A percentile compares a stretch with the other conserved stretches of the same genome.
These are phyloP conservation scores for Sclerospora graminicola DNA, from an alignment of 352 stramenopile species.

Conservation along the genomic window DNA sequence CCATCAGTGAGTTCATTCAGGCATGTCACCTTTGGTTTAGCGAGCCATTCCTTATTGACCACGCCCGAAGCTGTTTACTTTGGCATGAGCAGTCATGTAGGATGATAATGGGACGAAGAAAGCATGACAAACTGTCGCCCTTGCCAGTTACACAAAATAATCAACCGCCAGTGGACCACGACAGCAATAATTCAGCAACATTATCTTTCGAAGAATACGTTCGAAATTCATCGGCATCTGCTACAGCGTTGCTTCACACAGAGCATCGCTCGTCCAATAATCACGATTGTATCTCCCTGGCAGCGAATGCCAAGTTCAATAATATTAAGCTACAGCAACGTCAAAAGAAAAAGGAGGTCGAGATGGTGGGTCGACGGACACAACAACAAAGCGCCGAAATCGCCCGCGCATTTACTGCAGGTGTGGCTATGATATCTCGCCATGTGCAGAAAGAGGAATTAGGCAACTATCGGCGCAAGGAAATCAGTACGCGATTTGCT, in stretches of 20 bases:
- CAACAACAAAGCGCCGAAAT: constrained; percentile 36
- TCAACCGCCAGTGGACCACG: too few species aligned
- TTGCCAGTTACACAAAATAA: too few species aligned
- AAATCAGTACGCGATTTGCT: too few species aligned
- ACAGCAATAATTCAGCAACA: too few species aligned
- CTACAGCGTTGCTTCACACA: constrained; percentile 14
- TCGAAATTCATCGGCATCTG: too few species aligned
- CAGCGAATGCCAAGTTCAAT: constrained; percentile 25
- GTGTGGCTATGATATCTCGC: constrained; percentile 73
- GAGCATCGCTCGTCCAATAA: constrained; percentile 16
- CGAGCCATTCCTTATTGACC: constrained; percentile 33
- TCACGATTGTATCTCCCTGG: too few species aligned
- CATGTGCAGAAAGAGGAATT: too few species aligned
- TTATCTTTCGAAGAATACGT: too few species aligned
- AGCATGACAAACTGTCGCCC: constrained; percentile 9
- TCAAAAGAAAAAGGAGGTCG: constrained; percentile 21
- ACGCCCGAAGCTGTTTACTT: constrained; percentile 11
- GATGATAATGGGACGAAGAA: constrained; percentile 8
- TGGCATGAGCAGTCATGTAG: constrained; percentile 18
- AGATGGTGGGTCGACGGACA: constrained; percentile 18
- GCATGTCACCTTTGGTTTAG: constrained; percentile 44
- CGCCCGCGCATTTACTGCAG: constrained; percentile 46
- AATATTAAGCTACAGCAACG: constrained; percentile 18
- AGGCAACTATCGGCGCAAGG: too few species aligned
- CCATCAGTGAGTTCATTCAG: constrained; percentile 34